Conservation (phyloP, 768 basidiomycete genomes). For the Lactifluus volemus region DNA sequence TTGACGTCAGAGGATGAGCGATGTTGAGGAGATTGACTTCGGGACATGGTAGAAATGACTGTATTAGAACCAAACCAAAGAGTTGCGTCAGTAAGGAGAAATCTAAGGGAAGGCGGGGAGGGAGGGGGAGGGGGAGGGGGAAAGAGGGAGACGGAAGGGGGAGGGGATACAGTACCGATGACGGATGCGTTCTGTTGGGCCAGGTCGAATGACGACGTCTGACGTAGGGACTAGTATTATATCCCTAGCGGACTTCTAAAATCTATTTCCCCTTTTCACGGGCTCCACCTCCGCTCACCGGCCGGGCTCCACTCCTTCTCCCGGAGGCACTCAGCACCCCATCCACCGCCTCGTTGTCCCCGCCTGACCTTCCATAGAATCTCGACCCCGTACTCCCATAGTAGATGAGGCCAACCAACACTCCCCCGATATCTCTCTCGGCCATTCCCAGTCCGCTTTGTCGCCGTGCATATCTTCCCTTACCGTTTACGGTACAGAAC, state of each 20-base stretch:
- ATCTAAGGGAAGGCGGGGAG: not conserved
- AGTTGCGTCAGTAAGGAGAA: slow-evolving; percentile 2
- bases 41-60: slow-evolving; percentile 21
- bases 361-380: slow-evolving; percentile 20
- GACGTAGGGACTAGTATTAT: slow-evolving; percentile 35
- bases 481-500: slow-evolving; percentile 9
- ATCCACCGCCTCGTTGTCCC: slow-evolving; percentile 13
- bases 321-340: slow-evolving; percentile 5
- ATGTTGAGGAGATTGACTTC: slow-evolving; percentile 26
- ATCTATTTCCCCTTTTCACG: slow-evolving; percentile 14
- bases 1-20: slow-evolving; percentile 21
- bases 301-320: slow-evolving; percentile 18
- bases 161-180: slow-evolving; percentile 2
- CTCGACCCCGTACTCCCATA: slow-evolving; percentile 2
- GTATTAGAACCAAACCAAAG: not conserved
- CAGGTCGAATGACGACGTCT: slow-evolving; percentile 34
- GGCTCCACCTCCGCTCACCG: slow-evolving; percentile 15
- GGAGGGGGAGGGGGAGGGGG: not conserved
- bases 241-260: slow-evolving; percentile 36
- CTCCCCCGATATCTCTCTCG: slow-evolving; percentile 5
- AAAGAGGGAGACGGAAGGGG: not conserved
- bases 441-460: slow-evolving; percentile 14
- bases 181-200: slow-evolving; percentile 17
- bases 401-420: not conserved
- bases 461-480: slow-evolving; percentile 13